These are phyloP conservation scores for Choiromyces venosus DNA, from an alignment of 495 filamentous ascomycete species.

Conservation along the genomic window DNA sequence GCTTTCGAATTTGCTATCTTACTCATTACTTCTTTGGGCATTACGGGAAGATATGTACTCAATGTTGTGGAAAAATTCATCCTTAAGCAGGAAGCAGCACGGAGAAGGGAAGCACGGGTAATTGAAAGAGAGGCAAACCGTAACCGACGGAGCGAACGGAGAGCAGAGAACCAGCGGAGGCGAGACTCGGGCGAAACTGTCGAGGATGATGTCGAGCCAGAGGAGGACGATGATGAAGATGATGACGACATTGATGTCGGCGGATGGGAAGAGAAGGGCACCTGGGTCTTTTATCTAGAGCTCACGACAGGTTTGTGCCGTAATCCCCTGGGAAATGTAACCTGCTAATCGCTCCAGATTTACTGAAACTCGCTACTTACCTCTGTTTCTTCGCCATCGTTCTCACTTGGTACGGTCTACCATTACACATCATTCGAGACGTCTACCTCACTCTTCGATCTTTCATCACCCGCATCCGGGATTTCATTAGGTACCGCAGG, in stretches of 20 bases:
- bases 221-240: constrained; percentile 69
- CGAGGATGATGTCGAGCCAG: constrained; percentile 41
- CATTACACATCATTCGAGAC: constrained; percentile 93
- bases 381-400: constrained; percentile 87
- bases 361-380: constrained; percentile 84
- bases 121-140: constrained; percentile 57
- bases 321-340: not conserved
- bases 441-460: constrained; percentile 88
- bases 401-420: constrained; percentile 85
- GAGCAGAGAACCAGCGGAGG: constrained; percentile 44
- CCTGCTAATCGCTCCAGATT: constrained; percentile 53
- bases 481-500: constrained; percentile 80
- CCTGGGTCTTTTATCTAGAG: constrained; percentile 87
- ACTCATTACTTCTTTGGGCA: constrained; percentile 71
- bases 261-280: constrained; percentile 94
- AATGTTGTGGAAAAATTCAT: constrained; percentile 74
- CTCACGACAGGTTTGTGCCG: constrained; percentile 60
- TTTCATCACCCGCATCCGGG: constrained; percentile 77
- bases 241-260: constrained; percentile 90
- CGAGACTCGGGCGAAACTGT: constrained; percentile 47
- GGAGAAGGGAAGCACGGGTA: constrained; percentile 59
- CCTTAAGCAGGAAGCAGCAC: constrained; percentile 58
- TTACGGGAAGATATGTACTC: constrained; percentile 67
- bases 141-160: constrained; percentile 55
- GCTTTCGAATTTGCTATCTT: constrained; percentile 93